A percentile compares a stretch with the other conserved stretches of the same genome.
phyloP scores from a whole-genome alignment of 495 filamentous ascomycete genomes.

The Podospora bellae-mahoneyi region DNA sequence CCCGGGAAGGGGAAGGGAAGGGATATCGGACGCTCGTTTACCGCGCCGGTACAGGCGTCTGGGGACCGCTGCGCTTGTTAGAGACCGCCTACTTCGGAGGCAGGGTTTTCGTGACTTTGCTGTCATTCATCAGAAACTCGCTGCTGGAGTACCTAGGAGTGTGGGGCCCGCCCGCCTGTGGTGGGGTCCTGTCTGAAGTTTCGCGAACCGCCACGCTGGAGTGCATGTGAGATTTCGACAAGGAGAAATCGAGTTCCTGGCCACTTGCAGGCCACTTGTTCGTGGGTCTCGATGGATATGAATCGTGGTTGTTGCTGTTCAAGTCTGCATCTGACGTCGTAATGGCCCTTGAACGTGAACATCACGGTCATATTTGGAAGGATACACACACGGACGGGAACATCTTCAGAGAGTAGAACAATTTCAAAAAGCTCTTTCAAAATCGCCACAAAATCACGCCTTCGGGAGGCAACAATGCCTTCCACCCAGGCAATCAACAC shows the following conservation, averaged over 20 bases:
- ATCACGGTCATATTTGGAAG: not conserved
- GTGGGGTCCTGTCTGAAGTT: not conserved
- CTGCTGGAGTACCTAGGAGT: not conserved
- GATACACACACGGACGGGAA: not conserved
- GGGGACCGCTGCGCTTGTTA: not conserved
- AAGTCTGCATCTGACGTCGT: not conserved
- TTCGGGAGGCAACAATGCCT: conserved; percentile 9
- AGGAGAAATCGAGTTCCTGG: not conserved
- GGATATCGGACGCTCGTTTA: not conserved
- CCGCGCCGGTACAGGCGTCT: not conserved
- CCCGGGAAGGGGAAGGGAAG: not conserved
- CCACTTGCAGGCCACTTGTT: not conserved
- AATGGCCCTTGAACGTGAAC: not conserved
- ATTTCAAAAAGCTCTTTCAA: not conserved
- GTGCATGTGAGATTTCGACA: conserved; percentile 10
- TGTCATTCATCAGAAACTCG: not conserved
- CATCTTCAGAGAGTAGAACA: not conserved
- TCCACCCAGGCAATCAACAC: not conserved
- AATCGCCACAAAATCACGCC: conserved; percentile 11
- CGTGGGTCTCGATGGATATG: not conserved
- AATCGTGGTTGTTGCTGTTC: not conserved
- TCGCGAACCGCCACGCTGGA: conserved; percentile 21
- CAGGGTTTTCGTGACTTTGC: conserved; percentile 25
- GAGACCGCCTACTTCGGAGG: conserved; percentile 31
- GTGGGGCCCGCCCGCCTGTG: not conserved